Percentiles rank a stretch among this genome's conserved stretches.
Evolutionary conservation across 768 basidiomycete genomes (phyloP).

Genomic region (Termitomyces sp.): DNA sequence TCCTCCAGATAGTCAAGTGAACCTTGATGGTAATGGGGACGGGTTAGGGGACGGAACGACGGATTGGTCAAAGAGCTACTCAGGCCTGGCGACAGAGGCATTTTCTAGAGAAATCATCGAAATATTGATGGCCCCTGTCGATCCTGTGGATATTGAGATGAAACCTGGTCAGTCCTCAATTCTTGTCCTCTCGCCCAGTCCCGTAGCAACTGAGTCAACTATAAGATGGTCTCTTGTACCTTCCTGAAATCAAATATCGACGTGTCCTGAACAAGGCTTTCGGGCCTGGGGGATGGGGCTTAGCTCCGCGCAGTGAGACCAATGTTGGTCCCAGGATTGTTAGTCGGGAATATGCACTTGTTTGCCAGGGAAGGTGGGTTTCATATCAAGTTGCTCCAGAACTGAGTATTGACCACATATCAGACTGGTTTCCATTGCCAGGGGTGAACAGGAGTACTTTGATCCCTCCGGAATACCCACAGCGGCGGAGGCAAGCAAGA

Average conservation of each 20-base stretch:
- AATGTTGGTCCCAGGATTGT: constrained; percentile 86
- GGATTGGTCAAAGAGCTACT: constrained; percentile 89
- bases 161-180: constrained; percentile 69
- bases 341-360: constrained; percentile 89
- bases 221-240: constrained; percentile 86
- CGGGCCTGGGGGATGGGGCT: constrained; percentile 95
- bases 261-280: constrained; percentile 90
- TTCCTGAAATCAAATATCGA: constrained; percentile 96
- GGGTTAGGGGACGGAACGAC: constrained; percentile 21
- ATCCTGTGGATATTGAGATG: constrained; percentile 80
- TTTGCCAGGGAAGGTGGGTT: constrained; percentile 83
- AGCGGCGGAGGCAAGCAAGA: constrained; percentile 92
- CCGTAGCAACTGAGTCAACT: neutral
- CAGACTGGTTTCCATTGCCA: constrained; percentile 84
- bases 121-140: constrained; percentile 66
- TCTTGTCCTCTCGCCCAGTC: neutral
- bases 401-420: neutral
- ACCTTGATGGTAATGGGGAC: constrained; percentile 1
- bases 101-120: constrained; percentile 75
- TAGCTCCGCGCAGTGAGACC: constrained; percentile 90
- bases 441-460: constrained; percentile 97
- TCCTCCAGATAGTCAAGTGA: constrained; percentile 4
- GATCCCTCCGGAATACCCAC: constrained; percentile 88
- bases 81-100: constrained; percentile 71
- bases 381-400: neutral